Conservation (phyloP, 805 yeast genomes). For the Hanseniaspora singularis region DNA sequence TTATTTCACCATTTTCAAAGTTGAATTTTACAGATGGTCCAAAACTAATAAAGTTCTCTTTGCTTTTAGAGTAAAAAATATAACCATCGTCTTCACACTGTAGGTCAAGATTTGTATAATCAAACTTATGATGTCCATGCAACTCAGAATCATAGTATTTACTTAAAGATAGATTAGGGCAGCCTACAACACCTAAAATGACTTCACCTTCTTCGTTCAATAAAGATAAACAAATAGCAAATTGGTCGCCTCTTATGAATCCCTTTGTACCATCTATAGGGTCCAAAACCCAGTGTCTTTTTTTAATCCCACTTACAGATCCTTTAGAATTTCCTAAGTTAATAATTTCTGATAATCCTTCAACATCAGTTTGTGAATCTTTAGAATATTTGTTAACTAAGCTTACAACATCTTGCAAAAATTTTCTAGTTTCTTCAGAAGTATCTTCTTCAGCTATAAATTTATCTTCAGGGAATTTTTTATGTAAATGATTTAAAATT, state of each 20-base stretch:
- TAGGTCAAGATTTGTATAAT: conserved; percentile 30
- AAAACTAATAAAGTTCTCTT: conserved; percentile 29
- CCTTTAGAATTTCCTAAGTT: conserved; percentile 75
- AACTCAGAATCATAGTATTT: conserved; percentile 18
- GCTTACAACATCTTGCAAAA: conserved; percentile 40
- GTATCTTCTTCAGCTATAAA: conserved; percentile 95
- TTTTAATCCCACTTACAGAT: conserved; percentile 44
- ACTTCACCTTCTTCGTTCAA: conserved; percentile 68
- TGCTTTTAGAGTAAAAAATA: conserved; percentile 27
- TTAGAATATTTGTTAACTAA: conserved; percentile 22
- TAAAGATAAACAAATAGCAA: conserved; percentile 87
- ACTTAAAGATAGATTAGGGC: conserved; percentile 64
- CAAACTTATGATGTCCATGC: conserved; percentile 17
- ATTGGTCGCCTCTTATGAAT: conserved; percentile 88
- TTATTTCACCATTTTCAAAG: conserved; percentile 34
- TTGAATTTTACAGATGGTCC: conserved; percentile 25
- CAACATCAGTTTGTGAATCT: conserved; percentile 36
- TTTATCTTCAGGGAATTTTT: conserved; percentile 71
- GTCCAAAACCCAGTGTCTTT: conserved; percentile 88
- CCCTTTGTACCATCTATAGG: conserved; percentile 99
- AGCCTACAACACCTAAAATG: conserved; percentile 85
- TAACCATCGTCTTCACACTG: conserved; percentile 25
- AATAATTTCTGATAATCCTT: conserved; percentile 43
- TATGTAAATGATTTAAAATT: conserved; percentile 67
- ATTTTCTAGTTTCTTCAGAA: conserved; percentile 44